phyloP scores from a whole-genome alignment of 2,329 filamentous ascomycete species.

The Colletotrichum lentis region DNA sequence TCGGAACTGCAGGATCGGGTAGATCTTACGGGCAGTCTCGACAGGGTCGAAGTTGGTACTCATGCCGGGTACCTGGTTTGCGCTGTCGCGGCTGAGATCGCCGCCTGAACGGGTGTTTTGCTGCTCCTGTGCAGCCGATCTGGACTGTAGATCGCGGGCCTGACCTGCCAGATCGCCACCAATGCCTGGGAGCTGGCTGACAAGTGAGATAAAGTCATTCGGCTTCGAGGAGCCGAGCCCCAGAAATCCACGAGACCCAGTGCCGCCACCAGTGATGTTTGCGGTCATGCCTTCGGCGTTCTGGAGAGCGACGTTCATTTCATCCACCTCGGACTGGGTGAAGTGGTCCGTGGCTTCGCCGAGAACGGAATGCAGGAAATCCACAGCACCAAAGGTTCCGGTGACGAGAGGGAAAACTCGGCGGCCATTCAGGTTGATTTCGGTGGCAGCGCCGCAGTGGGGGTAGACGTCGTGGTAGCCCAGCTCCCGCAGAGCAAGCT shows the following conservation, averaged over 20 bases:
- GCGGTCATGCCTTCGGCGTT: slow-evolving; percentile 66
- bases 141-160: slow-evolving; percentile 68
- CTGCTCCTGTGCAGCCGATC: slow-evolving; percentile 70
- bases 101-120: slow-evolving; percentile 46
- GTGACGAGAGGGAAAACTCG: slow-evolving; percentile 79
- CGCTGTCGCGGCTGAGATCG: slow-evolving; percentile 54
- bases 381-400: slow-evolving; percentile 79
- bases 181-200: slow-evolving; percentile 77
- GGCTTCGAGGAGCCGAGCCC: slow-evolving; percentile 48
- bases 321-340: slow-evolving; percentile 83
- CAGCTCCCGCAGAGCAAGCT: slow-evolving; percentile 77
- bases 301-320: slow-evolving; percentile 78
- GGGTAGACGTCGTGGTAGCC: slow-evolving; percentile 75
- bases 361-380: slow-evolving; percentile 82
- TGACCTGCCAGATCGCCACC: slow-evolving; percentile 72
- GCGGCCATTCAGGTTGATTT: slow-evolving; percentile 72
- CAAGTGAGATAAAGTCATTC: slow-evolving; percentile 73
- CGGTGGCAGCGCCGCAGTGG: slow-evolving; percentile 72
- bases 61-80: slow-evolving; percentile 75
- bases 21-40: slow-evolving; percentile 82
- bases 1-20: slow-evolving; percentile 91
- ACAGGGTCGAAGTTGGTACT: slow-evolving; percentile 79
- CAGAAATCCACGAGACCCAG: slow-evolving; percentile 53
- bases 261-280: slow-evolving; percentile 41
- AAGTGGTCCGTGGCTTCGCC: slow-evolving; percentile 82